Base-by-base conservation (phyloP, 148 eudicot species). In the Arctostaphylos glauca region DNA sequence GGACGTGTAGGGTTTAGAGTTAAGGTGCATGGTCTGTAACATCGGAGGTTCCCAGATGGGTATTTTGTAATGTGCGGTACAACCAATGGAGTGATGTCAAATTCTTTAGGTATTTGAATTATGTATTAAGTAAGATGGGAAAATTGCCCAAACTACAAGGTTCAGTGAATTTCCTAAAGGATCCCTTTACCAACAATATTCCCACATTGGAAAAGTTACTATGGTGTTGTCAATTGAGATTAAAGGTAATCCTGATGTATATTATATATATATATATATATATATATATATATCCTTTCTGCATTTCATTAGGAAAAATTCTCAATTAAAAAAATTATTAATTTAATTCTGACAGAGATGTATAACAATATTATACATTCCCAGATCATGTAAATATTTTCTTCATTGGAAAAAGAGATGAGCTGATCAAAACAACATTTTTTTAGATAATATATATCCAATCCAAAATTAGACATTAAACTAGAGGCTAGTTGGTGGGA, bases 401-500 rank as follows among this genome's bases (percentile, higher is more conserved):
- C 0, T 53, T 54, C 14, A 3, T 54, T 54, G 15, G 16, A 54
- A 13, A 54, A 54, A 3, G 56, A 31, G 38, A 31, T 54, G 18
- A 14, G n/a, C n/a, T n/a, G n/a, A n/a, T n/a, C n/a, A n/a, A 54
- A 14, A 16, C 13, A 54, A 54, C 56, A 10, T 9, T 13, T 54
- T 54, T 14, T 14, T 77, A 19, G 48, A 77, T 77, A 77, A 77
- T 77, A 54, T 13, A 31, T 31, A 31, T 31, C 38, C 38, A 31
- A 31, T 46, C 54, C 43, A 5, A 49, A 75, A 54, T 53, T 31
- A 10, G 80, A 53, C 59, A 53, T 25, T 25, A 77, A 3, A 10
- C 13, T 56, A 78, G 25, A 41, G 66, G 5, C 49, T 31, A 78
- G 68, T 78, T 78, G 68, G 80, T 77, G 59, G 48, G 80, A 78